A percentile compares a stretch with the other conserved stretches of the same genome.
These are phyloP conservation scores for Sicyos edulis DNA, from an alignment of 306 rosid species.

Conservation along the genomic window DNA sequence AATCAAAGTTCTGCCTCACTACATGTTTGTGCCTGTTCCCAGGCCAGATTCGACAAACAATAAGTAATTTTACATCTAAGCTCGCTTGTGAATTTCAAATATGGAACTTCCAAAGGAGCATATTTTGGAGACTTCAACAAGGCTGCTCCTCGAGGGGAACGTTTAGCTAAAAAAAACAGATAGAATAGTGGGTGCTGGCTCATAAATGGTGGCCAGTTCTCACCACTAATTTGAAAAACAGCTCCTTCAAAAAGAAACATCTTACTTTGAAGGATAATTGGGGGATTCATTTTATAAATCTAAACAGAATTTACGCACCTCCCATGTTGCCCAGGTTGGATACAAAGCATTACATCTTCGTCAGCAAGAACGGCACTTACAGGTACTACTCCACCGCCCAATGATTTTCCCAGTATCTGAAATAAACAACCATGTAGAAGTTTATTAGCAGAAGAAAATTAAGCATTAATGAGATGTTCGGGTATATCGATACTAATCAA, in stretches of 20 bases:
- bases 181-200: too few species aligned
- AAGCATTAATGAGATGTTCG: neutral
- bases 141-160: too few species aligned
- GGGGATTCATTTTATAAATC: too few species aligned
- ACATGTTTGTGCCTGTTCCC: too few species aligned
- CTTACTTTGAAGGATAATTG: too few species aligned
- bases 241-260: neutral
- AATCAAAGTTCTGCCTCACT: too few species aligned
- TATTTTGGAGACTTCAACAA: too few species aligned
- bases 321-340: conserved; percentile 97
- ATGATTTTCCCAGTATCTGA: conserved; percentile 87
- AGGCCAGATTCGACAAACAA: too few species aligned
- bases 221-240: neutral
- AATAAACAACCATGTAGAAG: conserved; percentile 8
- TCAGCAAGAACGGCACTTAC: conserved; percentile 97
- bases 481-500: neutral
- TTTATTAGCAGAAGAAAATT: neutral
- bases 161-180: too few species aligned
- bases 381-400: conserved; percentile 94
- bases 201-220: neutral
- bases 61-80: too few species aligned
- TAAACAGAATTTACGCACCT: conserved; percentile 44
- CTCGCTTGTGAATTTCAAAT: too few species aligned
- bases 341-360: conserved; percentile 89
- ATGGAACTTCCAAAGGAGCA: too few species aligned